Base-by-base conservation (phyloP, 2,329 filamentous ascomycete genomes). In the Zymoseptoria brevis region DNA sequence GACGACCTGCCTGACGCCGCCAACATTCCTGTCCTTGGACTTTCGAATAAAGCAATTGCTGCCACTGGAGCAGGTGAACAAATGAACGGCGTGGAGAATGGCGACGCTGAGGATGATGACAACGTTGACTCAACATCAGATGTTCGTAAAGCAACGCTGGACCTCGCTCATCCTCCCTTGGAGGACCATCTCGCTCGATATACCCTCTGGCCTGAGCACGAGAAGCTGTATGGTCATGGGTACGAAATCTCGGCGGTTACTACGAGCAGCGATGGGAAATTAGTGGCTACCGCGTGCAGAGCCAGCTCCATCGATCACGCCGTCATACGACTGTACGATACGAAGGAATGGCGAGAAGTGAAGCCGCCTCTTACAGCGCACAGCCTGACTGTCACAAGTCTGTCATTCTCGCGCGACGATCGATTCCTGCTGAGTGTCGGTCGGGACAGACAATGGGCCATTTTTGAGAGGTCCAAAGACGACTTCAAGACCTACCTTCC, bases 211-310 rank as follows among this genome's bases (percentile, higher is more conserved):
- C 94, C 94, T 2, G 94, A 99, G 72, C 85, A 85, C 6, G 94
- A 99, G 74, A 99, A 99, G 77, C 82, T 99, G 1, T 99, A 99
- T 75, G 94, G 94, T 1, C 94, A 99, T 75, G 94, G 94, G 29
- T 96, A 96, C 75, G 94, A 99, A 74, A 93, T 99, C 54, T 96
- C 90, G 1, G 88, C 90, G 45, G 83, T 96, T 16, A 89, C 92
- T 9, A 83, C 87, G 7, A 90, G 85, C 68, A 83, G 89, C 69
- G 86, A 91, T 67, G 87, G 88, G 11, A 78, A 75, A 3, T 74
- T 96, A 21, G 81, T 99, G 13, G 94, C 94, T 30, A 96, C 92
- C 56, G 91, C 94, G 1, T 99, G 94, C 77, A 90, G 89, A 69
- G 94, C 94, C 19, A 96, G 87, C 71, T 95, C 91, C 1, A 80